Conservation (phyloP, 495 filamentous ascomycete species). For the Penicillium verhagenii region DNA sequence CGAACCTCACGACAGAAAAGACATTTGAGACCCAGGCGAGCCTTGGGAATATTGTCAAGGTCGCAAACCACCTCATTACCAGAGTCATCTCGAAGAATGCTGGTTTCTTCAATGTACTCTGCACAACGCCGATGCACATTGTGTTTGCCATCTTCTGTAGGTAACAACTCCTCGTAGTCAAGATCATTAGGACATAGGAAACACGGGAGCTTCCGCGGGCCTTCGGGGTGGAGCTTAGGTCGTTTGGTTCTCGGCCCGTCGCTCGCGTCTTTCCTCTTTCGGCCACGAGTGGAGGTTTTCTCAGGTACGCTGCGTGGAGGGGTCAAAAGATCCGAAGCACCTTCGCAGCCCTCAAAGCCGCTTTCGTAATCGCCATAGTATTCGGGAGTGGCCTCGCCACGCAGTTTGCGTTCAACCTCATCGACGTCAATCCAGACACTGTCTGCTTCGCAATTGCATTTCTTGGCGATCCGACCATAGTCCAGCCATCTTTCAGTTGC, state of each 20-base stretch:
- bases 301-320: conserved; percentile 73
- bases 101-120: conserved; percentile 88
- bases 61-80: conserved; percentile 74
- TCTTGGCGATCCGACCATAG: conserved; percentile 95
- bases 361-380: conserved; percentile 74
- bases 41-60: conserved; percentile 78
- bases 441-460: conserved; percentile 92
- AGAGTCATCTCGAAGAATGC: conserved; percentile 64
- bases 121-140: conserved; percentile 85
- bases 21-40: conserved; percentile 86
- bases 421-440: conserved; percentile 97
- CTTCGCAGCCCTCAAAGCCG: conserved; percentile 63
- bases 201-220: conserved; percentile 77
- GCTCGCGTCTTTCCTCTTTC: conserved; percentile 62
- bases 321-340: conserved; percentile 67
- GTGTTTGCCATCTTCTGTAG: conserved; percentile 83
- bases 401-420: conserved; percentile 90
- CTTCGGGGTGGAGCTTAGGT: conserved; percentile 66
- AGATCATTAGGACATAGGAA: conserved; percentile 92
- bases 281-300: conserved; percentile 56
- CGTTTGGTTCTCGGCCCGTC: conserved; percentile 69
- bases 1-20: conserved; percentile 91
- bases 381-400: conserved; percentile 86
- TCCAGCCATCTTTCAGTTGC: conserved; percentile 91
- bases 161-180: conserved; percentile 75